Percentiles rank a stretch among this genome's conserved stretches.
Conservation (phyloP, 73 alveolate genomes). For the Paramecium sonneborni region DNA sequence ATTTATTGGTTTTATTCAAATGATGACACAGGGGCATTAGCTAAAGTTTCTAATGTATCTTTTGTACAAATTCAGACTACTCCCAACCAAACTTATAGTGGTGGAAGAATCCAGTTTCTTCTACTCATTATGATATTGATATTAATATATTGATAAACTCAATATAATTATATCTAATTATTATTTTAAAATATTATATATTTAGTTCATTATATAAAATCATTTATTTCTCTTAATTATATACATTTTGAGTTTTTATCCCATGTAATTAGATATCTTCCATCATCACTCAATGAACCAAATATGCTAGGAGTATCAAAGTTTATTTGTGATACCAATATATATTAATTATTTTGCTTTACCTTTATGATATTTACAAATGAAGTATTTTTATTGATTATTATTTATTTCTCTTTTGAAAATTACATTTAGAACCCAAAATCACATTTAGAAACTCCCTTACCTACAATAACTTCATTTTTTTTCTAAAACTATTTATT, state of each 20-base stretch:
- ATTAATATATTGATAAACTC: neutral
- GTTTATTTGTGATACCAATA: neutral
- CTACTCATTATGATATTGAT: neutral
- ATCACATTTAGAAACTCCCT: neutral
- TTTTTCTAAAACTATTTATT: neutral
- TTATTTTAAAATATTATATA: neutral
- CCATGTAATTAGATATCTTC: neutral
- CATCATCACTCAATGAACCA: neutral
- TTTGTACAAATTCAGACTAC: neutral
- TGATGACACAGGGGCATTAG: constrained; percentile 41
- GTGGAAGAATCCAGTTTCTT: neutral
- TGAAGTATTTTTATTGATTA: neutral
- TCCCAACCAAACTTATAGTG: constrained; percentile 3
- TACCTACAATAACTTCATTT: neutral
- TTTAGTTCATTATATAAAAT: neutral
- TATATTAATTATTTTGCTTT: neutral
- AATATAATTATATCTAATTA: too few relatives aligned
- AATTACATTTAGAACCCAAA: neutral
- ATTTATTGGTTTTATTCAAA: constrained; percentile 33
- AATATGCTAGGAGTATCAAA: neutral
- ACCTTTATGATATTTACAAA: neutral
- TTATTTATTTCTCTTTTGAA: neutral
- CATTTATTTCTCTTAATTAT: neutral
- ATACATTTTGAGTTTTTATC: neutral
- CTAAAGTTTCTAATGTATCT: neutral